Evolutionary conservation across 768 basidiomycete species (phyloP), one percentile per base, ranked within the genome.

Genomic region (Tricholoma furcatifolium): DNA sequence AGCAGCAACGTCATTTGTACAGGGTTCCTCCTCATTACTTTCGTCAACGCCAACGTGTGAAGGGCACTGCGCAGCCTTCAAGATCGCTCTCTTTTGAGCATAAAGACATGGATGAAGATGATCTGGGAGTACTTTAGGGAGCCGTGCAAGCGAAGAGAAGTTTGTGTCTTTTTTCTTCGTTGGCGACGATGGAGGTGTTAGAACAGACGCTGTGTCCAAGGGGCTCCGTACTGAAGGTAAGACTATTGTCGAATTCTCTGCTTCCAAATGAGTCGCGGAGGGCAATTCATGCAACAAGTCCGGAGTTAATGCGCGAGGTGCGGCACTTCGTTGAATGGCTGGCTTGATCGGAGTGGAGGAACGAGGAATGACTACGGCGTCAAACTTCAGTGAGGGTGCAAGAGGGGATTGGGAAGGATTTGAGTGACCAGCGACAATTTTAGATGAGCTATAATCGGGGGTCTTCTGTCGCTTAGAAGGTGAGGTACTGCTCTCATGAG

Each of bases 11-110:
- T 58, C 65, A 61, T 89, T 86, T 4, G 82, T 75, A 2, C 76
- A 67, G 9, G 55, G 53, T 15, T 69, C 68, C 1, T 62, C 68
- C 20, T 73, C 71, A 60, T 59, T 56, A 17, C 47, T 47, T 15
- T 51, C 53, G 15, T 58, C 48, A 30, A 49, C 27, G 15, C 32
- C 14, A 27, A 51, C 11, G 5, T 55, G 55, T 10, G 55, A 50
- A 2, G 64, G 61, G 21, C 59, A 53, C 21, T 72, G 74, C 8
- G 90, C 67, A 14, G 74, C 71, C 42, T 62, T 61, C 27, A 91
- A 62, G 15, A 84, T 75, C 9, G 73, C 78, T 39, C 73, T 74
- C 63, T 86, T 88, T 63, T 88, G 88, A 2, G 71, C 71, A 32
- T 74, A 65, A 14, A 89, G 65, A 56, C 71, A 83, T 20, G 72